Percentiles rank a stretch among this genome's conserved stretches.
phyloP scores from a whole-genome alignment of 331 rosid genomes.

The Malus hybrid region DNA sequence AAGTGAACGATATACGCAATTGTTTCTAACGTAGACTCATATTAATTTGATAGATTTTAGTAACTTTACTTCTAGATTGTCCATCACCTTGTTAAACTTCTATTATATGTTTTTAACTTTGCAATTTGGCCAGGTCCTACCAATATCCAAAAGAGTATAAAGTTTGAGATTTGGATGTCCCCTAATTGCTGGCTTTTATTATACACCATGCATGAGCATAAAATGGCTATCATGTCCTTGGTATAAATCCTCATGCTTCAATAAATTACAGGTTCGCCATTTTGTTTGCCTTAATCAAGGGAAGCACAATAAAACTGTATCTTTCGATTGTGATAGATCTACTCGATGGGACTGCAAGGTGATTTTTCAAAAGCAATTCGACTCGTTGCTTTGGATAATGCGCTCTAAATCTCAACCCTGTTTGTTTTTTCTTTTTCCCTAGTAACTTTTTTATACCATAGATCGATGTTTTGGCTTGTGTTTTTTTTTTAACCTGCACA shows the following conservation, averaged over 20 bases:
- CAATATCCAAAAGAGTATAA: slow-evolving; percentile 5
- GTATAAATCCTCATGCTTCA: background rate
- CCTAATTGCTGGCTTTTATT: slow-evolving; percentile 8
- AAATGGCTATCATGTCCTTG: slow-evolving; percentile 12
- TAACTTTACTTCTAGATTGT: background rate
- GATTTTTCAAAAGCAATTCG: slow-evolving; percentile 5
- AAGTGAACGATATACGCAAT: no score
- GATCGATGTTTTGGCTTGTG: no score
- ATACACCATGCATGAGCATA: background rate
- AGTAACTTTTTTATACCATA: background rate
- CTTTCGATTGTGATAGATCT: no score
- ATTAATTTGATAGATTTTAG: background rate
- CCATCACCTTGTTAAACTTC: background rate
- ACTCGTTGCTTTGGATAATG: slow-evolving; percentile 5
- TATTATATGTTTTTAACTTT: background rate
- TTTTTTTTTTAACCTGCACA: background rate
- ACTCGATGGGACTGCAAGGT: slow-evolving; percentile 10
- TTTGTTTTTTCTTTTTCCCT: background rate
- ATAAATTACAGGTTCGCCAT: slow-evolving; percentile 14
- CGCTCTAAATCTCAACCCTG: background rate
- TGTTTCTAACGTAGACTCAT: background rate
- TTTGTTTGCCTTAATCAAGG: slow-evolving; percentile 27
- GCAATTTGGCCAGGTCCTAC: slow-evolving; percentile 20
- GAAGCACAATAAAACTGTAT: slow-evolving; percentile 21
- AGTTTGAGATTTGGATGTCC: slow-evolving; percentile 19